These are phyloP conservation scores for Syncephalastrum racemosum DNA, from an alignment of 371 early-diverging fungal genomes.

Conservation along the genomic window DNA sequence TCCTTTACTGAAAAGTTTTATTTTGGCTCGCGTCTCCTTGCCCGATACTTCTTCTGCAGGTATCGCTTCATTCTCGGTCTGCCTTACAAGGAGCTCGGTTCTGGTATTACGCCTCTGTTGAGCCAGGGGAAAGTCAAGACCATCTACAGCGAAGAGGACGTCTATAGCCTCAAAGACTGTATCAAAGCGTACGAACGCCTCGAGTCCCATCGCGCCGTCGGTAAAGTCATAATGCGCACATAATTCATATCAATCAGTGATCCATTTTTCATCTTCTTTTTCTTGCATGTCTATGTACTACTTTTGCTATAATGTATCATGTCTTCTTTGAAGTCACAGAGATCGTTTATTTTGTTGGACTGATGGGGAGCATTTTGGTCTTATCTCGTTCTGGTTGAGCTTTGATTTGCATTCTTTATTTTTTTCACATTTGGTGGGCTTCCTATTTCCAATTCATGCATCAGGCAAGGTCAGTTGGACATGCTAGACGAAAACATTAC, in stretches of 20 bases:
- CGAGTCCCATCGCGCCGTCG: conserved; percentile 43
- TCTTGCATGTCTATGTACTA: too few relatives aligned
- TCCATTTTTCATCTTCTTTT: conserved; percentile 20
- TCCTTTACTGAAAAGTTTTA: conserved; percentile 8
- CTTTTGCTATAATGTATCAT: too few relatives aligned
- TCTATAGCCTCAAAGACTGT: conserved; percentile 39
- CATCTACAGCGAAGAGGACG: conserved; percentile 10
- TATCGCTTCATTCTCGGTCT: conserved; percentile 14
- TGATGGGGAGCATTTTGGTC: too few relatives aligned
- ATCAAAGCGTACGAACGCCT: conserved; percentile 39
- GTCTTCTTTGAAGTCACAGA: too few relatives aligned
- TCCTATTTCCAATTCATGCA: too few relatives aligned
- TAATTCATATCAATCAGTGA: conserved; percentile 3
- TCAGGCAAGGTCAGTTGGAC: too few relatives aligned
- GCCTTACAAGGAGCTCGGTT: conserved; percentile 8
- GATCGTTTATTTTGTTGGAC: too few relatives aligned
- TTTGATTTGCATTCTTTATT: too few relatives aligned
- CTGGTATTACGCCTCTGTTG: conserved; percentile 7
- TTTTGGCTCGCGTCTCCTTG: conserved; percentile 11
- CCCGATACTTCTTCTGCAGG: neutral
- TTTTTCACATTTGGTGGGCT: too few relatives aligned
- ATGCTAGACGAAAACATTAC: too few relatives aligned
- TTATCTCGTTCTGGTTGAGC: too few relatives aligned
- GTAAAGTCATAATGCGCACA: conserved; percentile 52
- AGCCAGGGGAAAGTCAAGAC: conserved; percentile 11